Evolutionary conservation across 1,284 basidiomycete species (phyloP), one percentile per base, ranked within the genome.

Genomic region (Xerocomus amazonicus): DNA sequence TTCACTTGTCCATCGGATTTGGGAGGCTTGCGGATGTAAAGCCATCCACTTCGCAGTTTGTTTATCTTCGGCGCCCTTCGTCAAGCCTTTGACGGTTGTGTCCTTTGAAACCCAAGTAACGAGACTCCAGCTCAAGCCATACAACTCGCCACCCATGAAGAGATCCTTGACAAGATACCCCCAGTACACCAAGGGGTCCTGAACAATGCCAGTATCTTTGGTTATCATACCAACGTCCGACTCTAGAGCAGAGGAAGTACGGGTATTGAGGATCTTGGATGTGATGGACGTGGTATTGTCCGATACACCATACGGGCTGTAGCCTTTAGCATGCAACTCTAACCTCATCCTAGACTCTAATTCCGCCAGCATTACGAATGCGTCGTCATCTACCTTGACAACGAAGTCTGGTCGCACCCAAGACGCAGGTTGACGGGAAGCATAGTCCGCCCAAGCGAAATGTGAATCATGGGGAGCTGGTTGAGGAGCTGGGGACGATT

Each of bases 71-170:
- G 92, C 90, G 14, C 97, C 96, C 45, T 77, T 79, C 13, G 80
- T 83, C 64, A 91, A 71, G 17, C 76, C 71, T 56, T 83, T 82
- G 14, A 96, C 78, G 8, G 73, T 72, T 8, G 84, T 76, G 50
- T 92, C 89, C 32, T 78, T 81, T 23, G 92, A 84, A 12, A 94
- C 77, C 83, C 91, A 98, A 54, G 89, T 77, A n/a, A 94, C 92
- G 48, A 99, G 75, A 65, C 88, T 88, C 77, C 86, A 90, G 45
- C 91, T 95, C 27, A 99, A 73, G 9, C 86, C 94, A 68, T 99
- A 99, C 52, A 93, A 72, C 69, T 99, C 95, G 19, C 96, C 96
- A 4, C 84, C 96, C 95, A 99, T 98, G 72, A 98, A 98, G 48
- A 72, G 76, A 63, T 95, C 91, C 56, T 92, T 93, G 41, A 98